Conservation (phyloP, 805 yeast species). For the Wickerhamiella lipophila region DNA sequence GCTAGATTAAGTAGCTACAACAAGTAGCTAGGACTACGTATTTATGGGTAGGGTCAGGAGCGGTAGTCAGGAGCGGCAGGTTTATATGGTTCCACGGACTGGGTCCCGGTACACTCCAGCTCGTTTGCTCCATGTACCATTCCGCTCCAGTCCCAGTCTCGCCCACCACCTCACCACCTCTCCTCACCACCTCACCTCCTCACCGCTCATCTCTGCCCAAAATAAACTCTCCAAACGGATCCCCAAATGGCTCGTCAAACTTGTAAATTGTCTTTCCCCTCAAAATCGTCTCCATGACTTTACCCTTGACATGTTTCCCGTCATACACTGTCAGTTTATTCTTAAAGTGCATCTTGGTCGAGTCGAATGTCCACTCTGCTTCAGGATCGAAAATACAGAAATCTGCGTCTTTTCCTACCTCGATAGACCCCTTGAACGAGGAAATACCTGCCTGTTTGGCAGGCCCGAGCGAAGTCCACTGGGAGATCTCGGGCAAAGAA, state of each 20-base stretch:
- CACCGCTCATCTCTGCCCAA: constrained; percentile 15
- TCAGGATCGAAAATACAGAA: constrained; percentile 67
- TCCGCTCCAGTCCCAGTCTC: not conserved
- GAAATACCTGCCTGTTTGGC: constrained; percentile 73
- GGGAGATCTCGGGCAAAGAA: constrained; percentile 46
- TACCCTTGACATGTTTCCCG: constrained; percentile 55
- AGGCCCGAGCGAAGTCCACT: constrained; percentile 75
- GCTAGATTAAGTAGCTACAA: too few relatives aligned
- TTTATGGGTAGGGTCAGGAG: too few relatives aligned
- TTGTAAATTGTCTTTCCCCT: constrained; percentile 61
- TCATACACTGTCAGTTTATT: constrained; percentile 83
- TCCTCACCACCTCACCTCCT: too few relatives aligned
- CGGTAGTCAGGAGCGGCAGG: too few relatives aligned
- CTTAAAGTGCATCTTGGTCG: constrained; percentile 43
- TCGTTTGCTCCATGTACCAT: too few relatives aligned
- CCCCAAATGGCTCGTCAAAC: constrained; percentile 17
- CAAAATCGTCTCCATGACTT: constrained; percentile 65
- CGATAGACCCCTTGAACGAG: constrained; percentile 59
- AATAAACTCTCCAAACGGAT: constrained; percentile 18
- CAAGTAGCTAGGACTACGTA: too few relatives aligned
- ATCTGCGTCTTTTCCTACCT: constrained; percentile 77
- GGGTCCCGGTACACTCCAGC: too few relatives aligned
- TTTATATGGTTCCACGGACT: too few relatives aligned
- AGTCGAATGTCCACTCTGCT: constrained; percentile 33
- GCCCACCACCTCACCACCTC: not conserved